These are phyloP conservation scores for Podila epicladia DNA, from an alignment of 192 early-diverging fungal genomes.

Conservation along the genomic window DNA sequence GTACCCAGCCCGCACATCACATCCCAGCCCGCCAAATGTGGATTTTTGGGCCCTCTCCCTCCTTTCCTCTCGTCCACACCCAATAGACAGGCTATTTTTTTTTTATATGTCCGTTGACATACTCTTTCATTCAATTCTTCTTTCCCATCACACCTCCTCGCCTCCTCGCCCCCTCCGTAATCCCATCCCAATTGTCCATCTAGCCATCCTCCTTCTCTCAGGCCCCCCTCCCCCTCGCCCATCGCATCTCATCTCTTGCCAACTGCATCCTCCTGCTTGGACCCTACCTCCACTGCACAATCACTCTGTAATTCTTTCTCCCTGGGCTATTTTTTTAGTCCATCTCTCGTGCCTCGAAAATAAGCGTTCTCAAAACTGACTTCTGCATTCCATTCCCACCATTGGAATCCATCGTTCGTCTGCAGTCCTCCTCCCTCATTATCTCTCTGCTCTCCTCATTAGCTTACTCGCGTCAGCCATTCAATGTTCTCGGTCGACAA, in stretches of 20 bases:
- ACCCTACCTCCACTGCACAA: neutral
- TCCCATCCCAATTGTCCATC: neutral
- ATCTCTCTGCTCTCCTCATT: neutral
- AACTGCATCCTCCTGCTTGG: neutral
- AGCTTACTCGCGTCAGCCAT: neutral
- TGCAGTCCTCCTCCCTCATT: neutral
- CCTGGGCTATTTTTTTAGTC: neutral
- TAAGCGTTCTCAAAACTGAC: neutral
- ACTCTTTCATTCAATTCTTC: too few species aligned
- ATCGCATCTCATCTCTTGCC: too few species aligned
- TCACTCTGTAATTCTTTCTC: too few species aligned
- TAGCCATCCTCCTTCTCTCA: neutral
- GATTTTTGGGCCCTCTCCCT: too few species aligned
- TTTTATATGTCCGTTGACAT: neutral
- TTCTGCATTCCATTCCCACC: neutral
- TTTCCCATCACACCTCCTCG: too few species aligned
- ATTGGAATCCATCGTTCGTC: neutral
- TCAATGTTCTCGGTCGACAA: slow-evolving; percentile 34
- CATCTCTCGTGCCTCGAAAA: too few species aligned
- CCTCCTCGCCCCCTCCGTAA: neutral
- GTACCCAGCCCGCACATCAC: too few species aligned
- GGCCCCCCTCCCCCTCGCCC: too few species aligned
- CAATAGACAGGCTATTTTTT: neutral
- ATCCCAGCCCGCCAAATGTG: too few species aligned
- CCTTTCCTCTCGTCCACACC: too few species aligned